These are phyloP conservation scores for Dryadomyces quercus-mongolicae DNA, from an alignment of 2,329 filamentous ascomycete genomes.

Conservation along the genomic window DNA sequence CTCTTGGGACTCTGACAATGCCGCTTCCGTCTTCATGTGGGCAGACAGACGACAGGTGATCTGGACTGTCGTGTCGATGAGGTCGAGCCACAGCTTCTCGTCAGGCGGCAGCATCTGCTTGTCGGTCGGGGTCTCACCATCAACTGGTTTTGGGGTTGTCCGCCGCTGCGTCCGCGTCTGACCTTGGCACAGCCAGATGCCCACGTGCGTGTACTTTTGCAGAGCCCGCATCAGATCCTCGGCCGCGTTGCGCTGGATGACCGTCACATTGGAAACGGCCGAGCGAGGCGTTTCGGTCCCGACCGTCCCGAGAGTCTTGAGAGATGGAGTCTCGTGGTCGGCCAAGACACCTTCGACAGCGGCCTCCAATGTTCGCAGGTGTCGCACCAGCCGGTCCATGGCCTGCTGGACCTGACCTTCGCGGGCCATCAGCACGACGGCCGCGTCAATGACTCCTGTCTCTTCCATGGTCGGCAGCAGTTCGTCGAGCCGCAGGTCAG, in stretches of 20 bases:
- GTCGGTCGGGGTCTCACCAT: too few species aligned
- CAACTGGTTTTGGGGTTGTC: too few species aligned
- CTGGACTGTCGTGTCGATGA: constrained; percentile 49
- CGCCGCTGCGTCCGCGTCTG: constrained; percentile 34
- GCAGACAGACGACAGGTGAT: constrained; percentile 54
- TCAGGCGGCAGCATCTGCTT: constrained; percentile 40
- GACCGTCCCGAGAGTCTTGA: too few species aligned
- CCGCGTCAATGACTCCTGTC: constrained; percentile 82
- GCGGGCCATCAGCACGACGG: constrained; percentile 77
- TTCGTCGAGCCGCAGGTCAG: constrained; percentile 66
- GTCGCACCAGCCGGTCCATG: constrained; percentile 73
- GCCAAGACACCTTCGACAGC: constrained; percentile 63
- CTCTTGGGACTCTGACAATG: constrained; percentile 23
- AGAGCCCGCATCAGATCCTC: constrained; percentile 65
- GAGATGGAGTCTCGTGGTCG: background rate
- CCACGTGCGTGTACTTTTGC: constrained; percentile 83
- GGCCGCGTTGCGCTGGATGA: constrained; percentile 37
- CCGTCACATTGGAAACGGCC: constrained; percentile 6
- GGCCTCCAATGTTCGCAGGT: constrained; percentile 68
- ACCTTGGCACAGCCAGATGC: constrained; percentile 88
- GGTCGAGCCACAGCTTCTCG: constrained; percentile 46
- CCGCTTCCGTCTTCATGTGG: constrained; percentile 26
- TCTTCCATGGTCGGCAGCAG: constrained; percentile 82
- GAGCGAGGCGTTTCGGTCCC: too few species aligned
- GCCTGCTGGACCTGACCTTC: constrained; percentile 75